A percentile compares a stretch with the other conserved stretches of the same genome.
Evolutionary conservation across 202 grass and related monocot species (phyloP).

Genomic region (Carex arenaria): DNA sequence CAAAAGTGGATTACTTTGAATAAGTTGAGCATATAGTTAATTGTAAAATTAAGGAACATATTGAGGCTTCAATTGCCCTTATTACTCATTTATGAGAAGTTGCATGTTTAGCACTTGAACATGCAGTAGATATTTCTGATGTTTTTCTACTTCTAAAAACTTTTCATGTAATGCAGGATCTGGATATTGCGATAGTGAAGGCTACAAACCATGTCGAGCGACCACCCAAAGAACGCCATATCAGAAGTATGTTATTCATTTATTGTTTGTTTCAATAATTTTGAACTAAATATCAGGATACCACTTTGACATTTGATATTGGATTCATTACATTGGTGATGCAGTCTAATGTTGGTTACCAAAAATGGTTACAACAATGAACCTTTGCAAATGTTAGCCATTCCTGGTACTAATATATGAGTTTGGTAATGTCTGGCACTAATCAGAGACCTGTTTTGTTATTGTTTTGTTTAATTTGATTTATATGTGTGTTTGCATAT

Average conservation of each 20-base stretch:
- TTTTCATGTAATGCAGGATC: constrained; percentile 27
- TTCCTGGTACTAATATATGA: background rate
- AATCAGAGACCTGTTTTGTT: background rate
- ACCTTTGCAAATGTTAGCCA: background rate
- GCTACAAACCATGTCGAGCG: constrained; percentile 47
- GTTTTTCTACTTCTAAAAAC: background rate
- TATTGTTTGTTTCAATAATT: background rate
- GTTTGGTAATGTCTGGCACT: background rate
- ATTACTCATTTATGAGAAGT: background rate
- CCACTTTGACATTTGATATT: background rate
- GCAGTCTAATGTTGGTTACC: background rate
- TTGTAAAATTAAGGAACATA: background rate
- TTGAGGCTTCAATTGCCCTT: background rate
- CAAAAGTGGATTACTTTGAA: background rate
- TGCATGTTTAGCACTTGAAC: background rate
- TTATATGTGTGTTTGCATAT: background rate
- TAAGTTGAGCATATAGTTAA: background rate
- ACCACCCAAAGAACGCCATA: constrained; percentile 40
- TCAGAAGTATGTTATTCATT: constrained; percentile 32
- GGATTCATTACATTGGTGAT: background rate
- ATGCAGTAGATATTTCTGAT: background rate
- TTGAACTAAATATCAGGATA: background rate
- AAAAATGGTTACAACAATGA: background rate
- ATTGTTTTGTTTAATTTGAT: background rate
- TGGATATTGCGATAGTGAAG: constrained; percentile 45